Percentiles rank a stretch among this genome's conserved stretches.
Evolutionary conservation across 805 yeast genomes (phyloP).

Genomic region (Candida maris): DNA sequence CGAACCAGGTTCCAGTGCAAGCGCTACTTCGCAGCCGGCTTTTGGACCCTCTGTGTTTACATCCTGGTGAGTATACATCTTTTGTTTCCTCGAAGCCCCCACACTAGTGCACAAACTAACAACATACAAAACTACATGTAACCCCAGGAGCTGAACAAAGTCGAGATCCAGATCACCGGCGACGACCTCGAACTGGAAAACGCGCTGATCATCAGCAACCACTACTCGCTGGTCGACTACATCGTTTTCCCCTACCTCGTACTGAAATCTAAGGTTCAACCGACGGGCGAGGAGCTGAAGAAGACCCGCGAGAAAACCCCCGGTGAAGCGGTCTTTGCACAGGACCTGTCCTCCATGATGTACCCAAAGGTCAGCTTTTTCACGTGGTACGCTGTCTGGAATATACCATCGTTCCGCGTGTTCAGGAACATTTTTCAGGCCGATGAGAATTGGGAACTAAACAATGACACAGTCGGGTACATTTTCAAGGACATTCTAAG

Average conservation of each 20-base stretch:
- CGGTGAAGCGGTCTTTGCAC: slow-evolving; percentile 21
- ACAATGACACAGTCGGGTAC: slow-evolving; percentile 29
- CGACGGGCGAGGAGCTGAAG: slow-evolving; percentile 3
- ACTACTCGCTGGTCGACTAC: slow-evolving; percentile 66
- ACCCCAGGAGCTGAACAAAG: slow-evolving; percentile 37
- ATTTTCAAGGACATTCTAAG: slow-evolving; percentile 35
- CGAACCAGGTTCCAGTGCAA: slow-evolving; percentile 19
- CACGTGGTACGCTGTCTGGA: slow-evolving; percentile 67
- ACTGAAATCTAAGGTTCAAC: slow-evolving; percentile 18
- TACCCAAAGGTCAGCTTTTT: slow-evolving; percentile 54
- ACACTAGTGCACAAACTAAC: no score
- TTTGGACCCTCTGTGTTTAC: slow-evolving; percentile 32
- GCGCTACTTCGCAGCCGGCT: slow-evolving; percentile 26
- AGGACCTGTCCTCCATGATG: slow-evolving; percentile 25
- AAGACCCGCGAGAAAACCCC: slow-evolving; percentile 4
- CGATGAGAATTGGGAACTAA: slow-evolving; percentile 71
- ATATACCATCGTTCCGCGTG: slow-evolving; percentile 51
- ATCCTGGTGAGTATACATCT: slow-evolving; percentile 20
- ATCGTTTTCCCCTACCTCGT: slow-evolving; percentile 47
- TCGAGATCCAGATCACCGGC: slow-evolving; percentile 39
- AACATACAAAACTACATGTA: no score
- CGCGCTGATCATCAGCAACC: slow-evolving; percentile 48
- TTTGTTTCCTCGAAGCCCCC: background rate
- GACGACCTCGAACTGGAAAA: slow-evolving; percentile 39
- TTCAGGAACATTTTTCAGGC: slow-evolving; percentile 45